Percentiles rank a stretch among this genome's conserved stretches.
Evolutionary conservation across 352 stramenopile genomes (phyloP).

Genomic region (Phytophthora crassamura): DNA sequence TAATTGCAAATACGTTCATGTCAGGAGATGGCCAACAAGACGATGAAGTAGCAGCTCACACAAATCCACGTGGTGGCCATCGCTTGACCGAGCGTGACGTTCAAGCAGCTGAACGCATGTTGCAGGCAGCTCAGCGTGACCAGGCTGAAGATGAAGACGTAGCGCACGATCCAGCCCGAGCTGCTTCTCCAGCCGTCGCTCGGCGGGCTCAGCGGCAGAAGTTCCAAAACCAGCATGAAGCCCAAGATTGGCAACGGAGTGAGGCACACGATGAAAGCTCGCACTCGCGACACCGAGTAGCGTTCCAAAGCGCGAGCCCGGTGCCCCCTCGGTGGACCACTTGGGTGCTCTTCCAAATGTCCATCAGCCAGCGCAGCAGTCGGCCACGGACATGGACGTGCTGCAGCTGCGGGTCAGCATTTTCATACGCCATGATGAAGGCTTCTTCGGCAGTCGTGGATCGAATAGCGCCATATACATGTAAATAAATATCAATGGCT

Average conservation of each 20-base stretch:
- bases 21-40: constrained; percentile 19
- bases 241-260: constrained; percentile 17
- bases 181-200: constrained; percentile 20
- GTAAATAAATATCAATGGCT: too few species aligned
- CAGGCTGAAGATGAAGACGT: constrained; percentile 22
- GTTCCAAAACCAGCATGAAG: constrained; percentile 16
- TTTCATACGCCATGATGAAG: too few species aligned
- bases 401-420: not conserved
- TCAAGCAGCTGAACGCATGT: constrained; percentile 16
- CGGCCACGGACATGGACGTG: not conserved
- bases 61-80: constrained; percentile 23
- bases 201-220: constrained; percentile 17
- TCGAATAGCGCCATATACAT: too few species aligned
- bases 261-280: constrained; percentile 22
- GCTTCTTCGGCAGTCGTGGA: too few species aligned
- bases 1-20: too few species aligned
- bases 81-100: constrained; percentile 21
- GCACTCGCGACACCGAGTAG: constrained; percentile 12
- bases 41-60: constrained; percentile 29
- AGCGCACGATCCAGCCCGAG: constrained; percentile 20
- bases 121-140: constrained; percentile 21
- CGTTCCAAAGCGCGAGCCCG: constrained; percentile 15
- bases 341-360: constrained; percentile 16
- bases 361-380: not conserved
- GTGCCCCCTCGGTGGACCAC: constrained; percentile 8